phyloP scores from a whole-genome alignment of 805 yeast genomes.

The Torulaspora gathmanii region DNA sequence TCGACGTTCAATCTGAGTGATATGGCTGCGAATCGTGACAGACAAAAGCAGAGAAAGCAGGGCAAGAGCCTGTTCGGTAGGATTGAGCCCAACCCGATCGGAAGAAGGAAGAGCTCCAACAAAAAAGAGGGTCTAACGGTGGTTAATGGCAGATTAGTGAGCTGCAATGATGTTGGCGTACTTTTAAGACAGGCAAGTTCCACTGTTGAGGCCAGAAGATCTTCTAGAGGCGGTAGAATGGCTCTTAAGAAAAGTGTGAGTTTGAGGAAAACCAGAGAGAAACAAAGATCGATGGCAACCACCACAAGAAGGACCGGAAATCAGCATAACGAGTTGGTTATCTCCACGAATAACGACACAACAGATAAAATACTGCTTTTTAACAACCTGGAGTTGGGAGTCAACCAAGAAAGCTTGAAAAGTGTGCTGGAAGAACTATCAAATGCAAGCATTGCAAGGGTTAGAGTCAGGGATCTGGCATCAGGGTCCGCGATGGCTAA shows the following conservation, averaged over 20 bases:
- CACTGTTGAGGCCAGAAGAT: constrained; percentile 10
- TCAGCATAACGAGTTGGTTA: constrained; percentile 17
- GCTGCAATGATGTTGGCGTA: constrained; percentile 27
- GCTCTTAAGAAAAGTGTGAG: background rate
- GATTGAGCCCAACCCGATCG: constrained; percentile 10
- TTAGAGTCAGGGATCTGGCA: constrained; percentile 36
- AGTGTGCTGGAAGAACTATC: constrained; percentile 23
- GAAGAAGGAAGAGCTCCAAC: constrained; percentile 6
- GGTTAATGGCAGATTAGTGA: constrained; percentile 28
- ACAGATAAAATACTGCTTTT: constrained; percentile 18
- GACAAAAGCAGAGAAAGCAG: constrained; percentile 1
- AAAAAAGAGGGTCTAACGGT: constrained; percentile 20
- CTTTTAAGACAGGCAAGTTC: constrained; percentile 19
- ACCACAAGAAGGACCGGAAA: background rate
- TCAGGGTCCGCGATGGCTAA: constrained; percentile 41
- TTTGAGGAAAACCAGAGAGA: constrained; percentile 1
- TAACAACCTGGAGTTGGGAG: constrained; percentile 30
- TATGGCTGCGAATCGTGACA: constrained; percentile 13
- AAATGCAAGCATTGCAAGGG: constrained; percentile 16
- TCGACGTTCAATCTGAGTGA: background rate
- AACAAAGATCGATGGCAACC: background rate
- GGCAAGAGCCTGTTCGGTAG: constrained; percentile 17
- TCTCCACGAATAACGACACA: constrained; percentile 19
- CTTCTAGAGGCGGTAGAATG: background rate
- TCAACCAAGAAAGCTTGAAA: constrained; percentile 24